A percentile compares a stretch with the other conserved stretches of the same genome.
These are phyloP conservation scores for Hapsidospora chrysogenum DNA, from an alignment of 495 filamentous ascomycete genomes.

Conservation along the genomic window DNA sequence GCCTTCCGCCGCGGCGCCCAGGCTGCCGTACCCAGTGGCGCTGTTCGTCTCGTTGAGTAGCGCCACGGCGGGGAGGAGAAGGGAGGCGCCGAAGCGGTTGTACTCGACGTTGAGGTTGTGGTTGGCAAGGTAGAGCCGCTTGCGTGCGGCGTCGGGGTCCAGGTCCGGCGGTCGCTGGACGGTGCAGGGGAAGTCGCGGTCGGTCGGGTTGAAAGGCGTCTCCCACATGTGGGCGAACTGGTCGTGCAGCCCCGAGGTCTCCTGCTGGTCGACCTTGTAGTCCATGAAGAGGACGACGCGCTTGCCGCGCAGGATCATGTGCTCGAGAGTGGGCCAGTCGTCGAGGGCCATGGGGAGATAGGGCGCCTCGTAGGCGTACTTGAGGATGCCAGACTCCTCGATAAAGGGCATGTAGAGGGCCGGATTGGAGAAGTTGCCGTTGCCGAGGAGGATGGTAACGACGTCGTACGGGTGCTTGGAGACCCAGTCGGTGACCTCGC, in stretches of 20 bases:
- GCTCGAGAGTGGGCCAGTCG: constrained; percentile 72
- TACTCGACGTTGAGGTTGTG: constrained; percentile 78
- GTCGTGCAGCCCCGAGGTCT: constrained; percentile 58
- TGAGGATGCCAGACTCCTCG: constrained; percentile 46
- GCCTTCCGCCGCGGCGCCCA: constrained; percentile 49
- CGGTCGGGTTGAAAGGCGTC: constrained; percentile 52
- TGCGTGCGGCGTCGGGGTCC: constrained; percentile 27
- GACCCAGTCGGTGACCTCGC: constrained; percentile 56
- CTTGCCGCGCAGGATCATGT: constrained; percentile 51
- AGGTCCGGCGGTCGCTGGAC: constrained; percentile 55
- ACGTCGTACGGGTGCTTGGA: constrained; percentile 67
- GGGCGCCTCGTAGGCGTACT: constrained; percentile 55
- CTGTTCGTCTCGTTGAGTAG: constrained; percentile 54
- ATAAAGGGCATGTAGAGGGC: constrained; percentile 31
- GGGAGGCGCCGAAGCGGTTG: constrained; percentile 33
- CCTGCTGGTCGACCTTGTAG: constrained; percentile 67
- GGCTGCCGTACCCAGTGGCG: constrained; percentile 43
- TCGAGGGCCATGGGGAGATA: constrained; percentile 48
- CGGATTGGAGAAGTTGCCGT: constrained; percentile 46
- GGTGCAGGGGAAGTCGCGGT: constrained; percentile 46
- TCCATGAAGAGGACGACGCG: constrained; percentile 44
- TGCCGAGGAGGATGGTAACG: constrained; percentile 78
- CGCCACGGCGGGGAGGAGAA: constrained; percentile 64
- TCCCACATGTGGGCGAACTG: constrained; percentile 67
- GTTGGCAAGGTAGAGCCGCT: constrained; percentile 75